Evolutionary conservation across 1,284 basidiomycete species (phyloP).

Genomic region (Trametes sp.): DNA sequence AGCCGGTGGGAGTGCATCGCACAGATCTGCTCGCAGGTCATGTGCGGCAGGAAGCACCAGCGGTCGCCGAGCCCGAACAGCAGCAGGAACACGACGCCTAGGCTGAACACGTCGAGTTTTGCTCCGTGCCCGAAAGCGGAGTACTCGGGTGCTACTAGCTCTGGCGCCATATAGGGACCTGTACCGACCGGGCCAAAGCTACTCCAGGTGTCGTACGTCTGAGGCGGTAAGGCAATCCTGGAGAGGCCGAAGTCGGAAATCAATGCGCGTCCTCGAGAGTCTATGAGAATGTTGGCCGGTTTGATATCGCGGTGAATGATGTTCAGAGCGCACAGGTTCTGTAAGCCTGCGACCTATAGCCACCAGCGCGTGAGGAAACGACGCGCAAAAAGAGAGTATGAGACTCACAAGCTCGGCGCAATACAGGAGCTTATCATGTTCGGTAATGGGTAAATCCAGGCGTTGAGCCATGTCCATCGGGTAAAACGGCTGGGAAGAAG

Average conservation of each 20-base stretch:
- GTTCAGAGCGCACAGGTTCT: conserved; percentile 56
- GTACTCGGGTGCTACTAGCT: background rate
- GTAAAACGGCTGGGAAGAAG: background rate
- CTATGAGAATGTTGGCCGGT: conserved; percentile 68
- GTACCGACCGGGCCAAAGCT: background rate
- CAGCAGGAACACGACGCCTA: conserved; percentile 20
- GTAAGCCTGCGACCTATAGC: conserved; percentile 8
- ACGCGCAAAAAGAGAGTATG: background rate
- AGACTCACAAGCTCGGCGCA: conserved; percentile 22
- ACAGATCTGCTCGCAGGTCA: background rate
- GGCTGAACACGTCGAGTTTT: conserved; percentile 18
- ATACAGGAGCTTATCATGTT: background rate
- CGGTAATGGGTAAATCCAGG: background rate
- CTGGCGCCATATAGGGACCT: conserved; percentile 3
- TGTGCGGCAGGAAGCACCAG: background rate
- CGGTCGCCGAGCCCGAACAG: conserved; percentile 2
- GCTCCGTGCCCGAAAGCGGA: background rate
- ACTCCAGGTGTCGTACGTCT: background rate
- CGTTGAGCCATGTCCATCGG: background rate
- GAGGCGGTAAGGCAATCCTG: conserved; percentile 26
- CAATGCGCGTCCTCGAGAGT: conserved; percentile 55
- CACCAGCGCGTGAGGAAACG: background rate
- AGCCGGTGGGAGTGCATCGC: background rate
- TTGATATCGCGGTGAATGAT: conserved; percentile 75
- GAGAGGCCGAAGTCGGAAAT: conserved; percentile 73